Base-by-base conservation (phyloP, 208 protist species). In the Trypanosoma rangeli region DNA sequence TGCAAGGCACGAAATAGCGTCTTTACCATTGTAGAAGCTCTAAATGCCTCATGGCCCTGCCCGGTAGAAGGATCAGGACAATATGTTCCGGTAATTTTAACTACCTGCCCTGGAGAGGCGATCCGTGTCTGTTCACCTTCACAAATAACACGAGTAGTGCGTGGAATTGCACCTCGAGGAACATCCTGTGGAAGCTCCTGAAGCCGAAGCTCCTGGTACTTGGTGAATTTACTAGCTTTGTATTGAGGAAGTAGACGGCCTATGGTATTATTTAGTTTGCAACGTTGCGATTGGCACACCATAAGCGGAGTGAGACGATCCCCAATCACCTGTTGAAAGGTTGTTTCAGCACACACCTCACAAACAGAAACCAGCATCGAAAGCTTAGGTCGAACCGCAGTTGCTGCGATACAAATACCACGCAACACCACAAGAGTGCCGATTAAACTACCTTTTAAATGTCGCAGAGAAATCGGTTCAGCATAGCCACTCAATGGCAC, bases 111-210 rank as follows among this genome's bases (percentile, higher is more conserved):
- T 37, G 92, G 90, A 0, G 84, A 61, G n/a, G 87, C 89, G 29
- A 91, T 73, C 35, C 90, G 60, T 5, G 86, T 94, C 68, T 92
- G 89, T 68, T 94, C 89, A 31, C 90, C 92, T 55, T 95, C 90
- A 63, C 89, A 93, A 12, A 96, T 61, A 54, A 97, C 89, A 35
- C 88, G 84, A 44, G 94, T 90, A 13, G 88, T 91, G 24, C 92
- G 84, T 22, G 92, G 92, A 49, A 97, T 92, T 26, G 87, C 86
- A 35, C 92, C 92, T 8, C 88, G 82, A 35, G 92, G 92, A 49
- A 97, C 90, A 69, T 95, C 85, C 64, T 94, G 82, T 0, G 90
- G 89, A 31, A 95, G 83, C 59, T 97, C 92, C 68, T 97, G 92
- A 24, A 97, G 56, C 12, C 92, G 79, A 66, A 97, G 68, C 71